Percentiles rank a stretch among this genome's conserved stretches.
Evolutionary conservation across 2,329 filamentous ascomycete species (phyloP).

Genomic region (Trichoderma sp.): DNA sequence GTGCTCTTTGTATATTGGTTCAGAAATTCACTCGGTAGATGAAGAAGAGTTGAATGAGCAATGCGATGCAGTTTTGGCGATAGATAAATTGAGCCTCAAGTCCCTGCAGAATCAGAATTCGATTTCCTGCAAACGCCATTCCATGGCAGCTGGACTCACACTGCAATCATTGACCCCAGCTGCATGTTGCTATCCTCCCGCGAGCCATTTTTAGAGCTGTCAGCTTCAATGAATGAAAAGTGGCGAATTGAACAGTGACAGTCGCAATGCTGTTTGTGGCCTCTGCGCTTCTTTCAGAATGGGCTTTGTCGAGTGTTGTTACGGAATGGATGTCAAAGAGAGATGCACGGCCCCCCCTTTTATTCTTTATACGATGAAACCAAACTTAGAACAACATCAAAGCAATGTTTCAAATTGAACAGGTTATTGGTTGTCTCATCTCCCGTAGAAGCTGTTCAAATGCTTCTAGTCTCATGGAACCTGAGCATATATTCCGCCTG

Average conservation of each 20-base stretch:
- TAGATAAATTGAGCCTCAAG: background rate
- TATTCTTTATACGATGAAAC: background rate
- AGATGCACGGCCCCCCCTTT: background rate
- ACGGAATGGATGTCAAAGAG: background rate
- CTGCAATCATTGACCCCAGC: background rate
- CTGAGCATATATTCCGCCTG: background rate
- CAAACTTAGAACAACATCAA: background rate
- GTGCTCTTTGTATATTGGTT: background rate
- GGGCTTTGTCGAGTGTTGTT: background rate
- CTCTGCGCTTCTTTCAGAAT: background rate
- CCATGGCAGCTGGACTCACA: background rate
- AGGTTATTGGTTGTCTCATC: background rate
- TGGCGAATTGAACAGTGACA: background rate
- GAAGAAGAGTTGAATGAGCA: background rate
- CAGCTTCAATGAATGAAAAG: background rate
- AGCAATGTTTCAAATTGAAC: background rate
- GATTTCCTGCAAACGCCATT: background rate
- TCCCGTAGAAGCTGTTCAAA: background rate
- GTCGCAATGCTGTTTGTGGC: background rate
- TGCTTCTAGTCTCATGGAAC: background rate
- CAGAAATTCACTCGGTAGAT: background rate
- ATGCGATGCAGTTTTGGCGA: background rate
- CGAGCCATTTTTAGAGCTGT: background rate
- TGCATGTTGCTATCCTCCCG: background rate
- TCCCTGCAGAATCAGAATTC: background rate